Evolutionary conservation across 1,139 yeast genomes (phyloP).

Genomic region (Blastobotrys serpentis): DNA sequence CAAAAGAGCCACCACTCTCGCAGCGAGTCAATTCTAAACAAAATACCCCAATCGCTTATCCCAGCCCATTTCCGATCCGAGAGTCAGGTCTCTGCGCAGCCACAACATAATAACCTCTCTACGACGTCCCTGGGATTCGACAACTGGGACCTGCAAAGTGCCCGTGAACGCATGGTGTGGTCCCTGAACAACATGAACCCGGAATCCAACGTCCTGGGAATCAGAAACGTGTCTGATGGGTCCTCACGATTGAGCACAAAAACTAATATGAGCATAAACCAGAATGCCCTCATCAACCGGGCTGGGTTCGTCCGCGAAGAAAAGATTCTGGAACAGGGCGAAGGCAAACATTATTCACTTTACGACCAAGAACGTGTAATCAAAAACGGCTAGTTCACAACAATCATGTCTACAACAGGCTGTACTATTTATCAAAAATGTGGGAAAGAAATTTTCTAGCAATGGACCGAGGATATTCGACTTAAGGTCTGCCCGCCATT

Average conservation of each 20-base stretch:
- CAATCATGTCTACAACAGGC: too few species aligned
- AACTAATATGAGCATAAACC: background rate
- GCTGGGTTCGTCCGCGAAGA: slow-evolving; percentile 17
- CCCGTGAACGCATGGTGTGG: slow-evolving; percentile 11
- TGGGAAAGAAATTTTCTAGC: too few species aligned
- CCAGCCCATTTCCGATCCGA: slow-evolving; percentile 10
- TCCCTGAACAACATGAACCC: slow-evolving; percentile 8
- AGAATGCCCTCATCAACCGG: slow-evolving; percentile 6
- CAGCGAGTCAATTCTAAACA: slow-evolving; percentile 4
- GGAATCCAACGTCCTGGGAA: slow-evolving; percentile 3
- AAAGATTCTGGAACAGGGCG: background rate
- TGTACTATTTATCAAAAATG: too few species aligned
- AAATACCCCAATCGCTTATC: slow-evolving; percentile 5
- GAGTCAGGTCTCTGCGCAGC: background rate
- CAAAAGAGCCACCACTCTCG: slow-evolving; percentile 3
- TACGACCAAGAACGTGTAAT: background rate
- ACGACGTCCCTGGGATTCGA: slow-evolving; percentile 12
- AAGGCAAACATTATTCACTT: background rate
- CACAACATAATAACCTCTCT: background rate
- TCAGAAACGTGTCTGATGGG: slow-evolving; percentile 4
- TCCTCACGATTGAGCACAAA: slow-evolving; percentile 6
- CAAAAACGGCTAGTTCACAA: slow-evolving; percentile 4
- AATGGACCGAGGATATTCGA: background rate
- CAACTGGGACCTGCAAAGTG: slow-evolving; percentile 15
- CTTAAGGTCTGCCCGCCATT: background rate